Conservation (phyloP, 2,329 filamentous ascomycete genomes). For the Colletotrichum tabaci region DNA sequence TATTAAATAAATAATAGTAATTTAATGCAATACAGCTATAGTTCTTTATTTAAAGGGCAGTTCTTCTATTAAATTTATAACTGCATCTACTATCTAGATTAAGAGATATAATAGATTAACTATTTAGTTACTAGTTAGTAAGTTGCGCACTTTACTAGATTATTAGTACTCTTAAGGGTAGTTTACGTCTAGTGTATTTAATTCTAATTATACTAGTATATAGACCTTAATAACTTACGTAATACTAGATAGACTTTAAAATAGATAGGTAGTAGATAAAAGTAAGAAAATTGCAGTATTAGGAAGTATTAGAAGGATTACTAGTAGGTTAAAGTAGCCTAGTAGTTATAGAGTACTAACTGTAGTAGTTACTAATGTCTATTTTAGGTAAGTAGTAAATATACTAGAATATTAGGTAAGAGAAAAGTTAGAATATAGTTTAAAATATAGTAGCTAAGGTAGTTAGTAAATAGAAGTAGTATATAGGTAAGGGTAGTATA, state of each 20-base stretch:
- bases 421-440: constrained; percentile 1
- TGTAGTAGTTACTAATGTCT: neutral
- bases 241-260: neutral
- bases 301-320: constrained; percentile 1
- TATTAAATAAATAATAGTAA: too few relatives aligned
- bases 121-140: too few relatives aligned
- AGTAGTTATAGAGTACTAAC: neutral
- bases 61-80: too few relatives aligned
- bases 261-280: neutral
- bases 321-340: neutral
- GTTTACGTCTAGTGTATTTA: neutral
- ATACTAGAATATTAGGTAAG: neutral
- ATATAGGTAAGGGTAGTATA: neutral
- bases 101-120: too few relatives aligned
- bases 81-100: too few relatives aligned
- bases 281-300: neutral
- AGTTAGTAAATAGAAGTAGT: neutral
- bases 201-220: neutral
- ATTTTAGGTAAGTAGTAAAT: neutral
- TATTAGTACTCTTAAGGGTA: neutral
- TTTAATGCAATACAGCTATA: too few relatives aligned
- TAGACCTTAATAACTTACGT: neutral
- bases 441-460: neutral
- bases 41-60: too few relatives aligned
- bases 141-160: too few relatives aligned